Evolutionary conservation across 169 alveolate species (phyloP).

Genomic region (Babesia microti): DNA sequence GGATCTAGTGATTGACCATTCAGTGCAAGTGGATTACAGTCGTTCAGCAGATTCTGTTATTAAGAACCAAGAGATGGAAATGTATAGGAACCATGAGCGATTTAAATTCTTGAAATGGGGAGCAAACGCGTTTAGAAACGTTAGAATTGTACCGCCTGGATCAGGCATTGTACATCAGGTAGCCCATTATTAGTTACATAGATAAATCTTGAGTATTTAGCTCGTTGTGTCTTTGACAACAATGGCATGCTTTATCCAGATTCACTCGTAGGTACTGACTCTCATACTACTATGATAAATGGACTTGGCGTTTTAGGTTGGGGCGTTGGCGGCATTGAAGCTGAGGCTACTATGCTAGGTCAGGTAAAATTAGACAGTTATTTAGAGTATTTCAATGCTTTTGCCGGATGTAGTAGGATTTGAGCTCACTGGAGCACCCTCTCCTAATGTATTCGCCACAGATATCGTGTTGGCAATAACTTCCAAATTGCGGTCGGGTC

Average conservation of each 20-base stretch:
- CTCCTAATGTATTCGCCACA: slow-evolving; percentile 78
- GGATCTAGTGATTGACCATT: slow-evolving; percentile 89
- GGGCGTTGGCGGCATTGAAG: slow-evolving; percentile 98
- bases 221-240: slow-evolving; percentile 60
- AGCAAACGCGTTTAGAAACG: slow-evolving; percentile 82
- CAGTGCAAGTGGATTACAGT: slow-evolving; percentile 89
- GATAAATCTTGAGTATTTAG: slow-evolving; percentile 77
- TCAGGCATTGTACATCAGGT: slow-evolving; percentile 91
- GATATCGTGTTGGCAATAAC: slow-evolving; percentile 83
- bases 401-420: slow-evolving; percentile 93
- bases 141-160: slow-evolving; percentile 92
- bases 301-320: slow-evolving; percentile 89
- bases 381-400: slow-evolving; percentile 91
- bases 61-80: slow-evolving; percentile 82
- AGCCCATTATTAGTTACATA: slow-evolving; percentile 57
- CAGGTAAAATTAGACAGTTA: too few species aligned
- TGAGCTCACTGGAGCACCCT: slow-evolving; percentile 79
- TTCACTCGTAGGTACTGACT: slow-evolving; percentile 89
- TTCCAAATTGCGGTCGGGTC: slow-evolving; percentile 76
- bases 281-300: slow-evolving; percentile 94
- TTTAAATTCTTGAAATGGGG: slow-evolving; percentile 93
- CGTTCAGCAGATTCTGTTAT: slow-evolving; percentile 74
- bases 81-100: slow-evolving; percentile 83
- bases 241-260: slow-evolving; percentile 81
- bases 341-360: slow-evolving; percentile 97